Evolutionary conservation across 2,329 filamentous ascomycete genomes (phyloP), one percentile per base, ranked within the genome.

Genomic region (Fusarium continuum): DNA sequence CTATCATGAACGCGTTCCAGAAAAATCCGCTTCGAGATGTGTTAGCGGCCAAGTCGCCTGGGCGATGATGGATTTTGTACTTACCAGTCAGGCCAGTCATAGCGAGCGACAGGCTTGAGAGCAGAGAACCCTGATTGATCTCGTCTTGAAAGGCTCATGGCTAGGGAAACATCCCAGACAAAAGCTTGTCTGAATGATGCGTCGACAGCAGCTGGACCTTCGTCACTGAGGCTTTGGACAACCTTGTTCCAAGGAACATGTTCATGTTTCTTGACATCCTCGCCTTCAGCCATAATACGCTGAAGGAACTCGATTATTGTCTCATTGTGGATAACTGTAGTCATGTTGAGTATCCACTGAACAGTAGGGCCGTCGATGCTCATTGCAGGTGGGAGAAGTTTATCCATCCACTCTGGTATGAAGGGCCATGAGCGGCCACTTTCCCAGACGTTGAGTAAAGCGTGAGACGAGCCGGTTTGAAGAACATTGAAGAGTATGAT

Each of bases 51-150:
- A n/a, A n/a, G 63, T 29, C 32, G 16, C 1, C n/a, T 5, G 3
- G 22, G 13, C 7, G 3, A 13, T 5, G 10, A 19, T 13, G 5
- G 10, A 13, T 5, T 6, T 19, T 16, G 3, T 8, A 64, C 75
- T 72, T 61, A 78, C 76, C 73, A 74, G 38, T 78, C 76, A 23
- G 75, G 64, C 76, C 76, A 78, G 68, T 77, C 75, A 38, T 75
- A 72, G 6, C 76, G 67, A 19, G 67, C 65, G 9, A 76, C 54
- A 3, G 74, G 72, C 28, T 74, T 67, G 32, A 78, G 52, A 6
- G 44, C 48, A 29, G 64, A 52, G 31, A 71, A 72, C 14, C 55
- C 63, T 3, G 62, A 44, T 13, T 62, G 60, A 7, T 55, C 48
- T 2, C 55, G 60, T 7, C 52, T 58, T 0, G 63, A 61, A 6